Conservation (phyloP, 768 basidiomycete genomes). For the Mycena metata region DNA sequence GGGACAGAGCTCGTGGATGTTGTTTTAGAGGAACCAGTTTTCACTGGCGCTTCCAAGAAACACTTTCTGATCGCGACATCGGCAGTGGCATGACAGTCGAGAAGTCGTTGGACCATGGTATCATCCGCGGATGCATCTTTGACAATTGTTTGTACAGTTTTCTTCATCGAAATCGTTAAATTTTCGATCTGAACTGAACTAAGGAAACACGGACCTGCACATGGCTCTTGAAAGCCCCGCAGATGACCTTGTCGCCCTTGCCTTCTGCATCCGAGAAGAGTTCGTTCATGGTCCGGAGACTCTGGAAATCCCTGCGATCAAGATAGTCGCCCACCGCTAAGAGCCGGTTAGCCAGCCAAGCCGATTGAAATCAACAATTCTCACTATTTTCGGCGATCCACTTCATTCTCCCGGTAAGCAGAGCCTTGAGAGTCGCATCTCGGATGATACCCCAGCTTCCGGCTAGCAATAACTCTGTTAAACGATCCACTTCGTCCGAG, state of each 20-base stretch:
- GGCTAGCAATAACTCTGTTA: constrained; percentile 62
- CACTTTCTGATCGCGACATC: constrained; percentile 63
- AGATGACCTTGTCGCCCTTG: constrained; percentile 65
- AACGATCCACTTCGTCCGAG: constrained; percentile 70
- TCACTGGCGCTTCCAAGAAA: constrained; percentile 62
- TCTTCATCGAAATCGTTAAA: constrained; percentile 43
- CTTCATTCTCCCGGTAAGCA: constrained; percentile 59
- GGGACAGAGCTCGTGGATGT: constrained; percentile 50
- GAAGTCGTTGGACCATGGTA: constrained; percentile 80
- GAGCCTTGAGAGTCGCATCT: constrained; percentile 65
- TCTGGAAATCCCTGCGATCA: constrained; percentile 57
- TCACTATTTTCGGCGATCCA: constrained; percentile 54
- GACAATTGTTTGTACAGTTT: constrained; percentile 73
- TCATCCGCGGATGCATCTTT: constrained; percentile 74
- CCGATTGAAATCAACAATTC: constrained; percentile 30
- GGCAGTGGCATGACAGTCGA: constrained; percentile 74
- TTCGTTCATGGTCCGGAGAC: constrained; percentile 67
- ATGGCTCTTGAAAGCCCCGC: constrained; percentile 71
- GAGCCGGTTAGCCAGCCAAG: background rate
- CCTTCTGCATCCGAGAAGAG: constrained; percentile 73
- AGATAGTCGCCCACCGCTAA: constrained; percentile 70
- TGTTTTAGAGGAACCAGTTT: constrained; percentile 30
- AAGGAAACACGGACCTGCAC: constrained; percentile 61
- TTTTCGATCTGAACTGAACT: background rate
- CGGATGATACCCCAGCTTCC: constrained; percentile 64